Evolutionary conservation across 2,329 filamentous ascomycete species (phyloP).

Genomic region (Neofusicoccum parvum): DNA sequence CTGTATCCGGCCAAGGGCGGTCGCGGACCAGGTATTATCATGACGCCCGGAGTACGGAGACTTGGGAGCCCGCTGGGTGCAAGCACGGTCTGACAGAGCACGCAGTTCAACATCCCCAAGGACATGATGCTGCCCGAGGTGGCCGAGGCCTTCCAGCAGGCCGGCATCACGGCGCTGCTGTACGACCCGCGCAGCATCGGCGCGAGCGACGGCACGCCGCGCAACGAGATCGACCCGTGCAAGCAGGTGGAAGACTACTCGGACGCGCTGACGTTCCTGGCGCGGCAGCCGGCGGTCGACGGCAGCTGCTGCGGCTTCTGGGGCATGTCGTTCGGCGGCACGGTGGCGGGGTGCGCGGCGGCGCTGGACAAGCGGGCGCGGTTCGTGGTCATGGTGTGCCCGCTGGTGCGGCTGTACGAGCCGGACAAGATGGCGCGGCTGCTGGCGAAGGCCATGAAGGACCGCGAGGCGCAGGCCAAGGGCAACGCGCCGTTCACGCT

Average conservation of each 20-base stretch:
- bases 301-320: conserved; percentile 37
- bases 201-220: conserved; percentile 41
- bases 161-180: conserved; percentile 39
- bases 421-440: conserved; percentile 26
- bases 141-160: conserved; percentile 36
- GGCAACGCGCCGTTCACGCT: conserved; percentile 45
- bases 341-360: conserved; percentile 31
- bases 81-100: conserved; percentile 11
- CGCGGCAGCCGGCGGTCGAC: conserved; percentile 31
- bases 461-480: conserved; percentile 25
- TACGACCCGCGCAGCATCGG: conserved; percentile 44
- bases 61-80: not conserved
- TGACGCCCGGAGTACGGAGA: conserved; percentile 29
- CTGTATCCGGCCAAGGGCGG: conserved; percentile 36
- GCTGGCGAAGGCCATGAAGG: conserved; percentile 28
- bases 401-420: conserved; percentile 25
- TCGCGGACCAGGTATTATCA: conserved; percentile 32
- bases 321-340: conserved; percentile 39
- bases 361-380: conserved; percentile 36
- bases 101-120: conserved; percentile 36
- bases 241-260: conserved; percentile 36
- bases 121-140: conserved; percentile 38
- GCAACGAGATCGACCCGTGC: conserved; percentile 42
- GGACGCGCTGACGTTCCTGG: conserved; percentile 42
- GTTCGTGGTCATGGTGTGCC: conserved; percentile 31